These are phyloP conservation scores for Thielaviopsis ethacetica DNA, from an alignment of 2,329 filamentous ascomycete genomes.

Conservation along the genomic window DNA sequence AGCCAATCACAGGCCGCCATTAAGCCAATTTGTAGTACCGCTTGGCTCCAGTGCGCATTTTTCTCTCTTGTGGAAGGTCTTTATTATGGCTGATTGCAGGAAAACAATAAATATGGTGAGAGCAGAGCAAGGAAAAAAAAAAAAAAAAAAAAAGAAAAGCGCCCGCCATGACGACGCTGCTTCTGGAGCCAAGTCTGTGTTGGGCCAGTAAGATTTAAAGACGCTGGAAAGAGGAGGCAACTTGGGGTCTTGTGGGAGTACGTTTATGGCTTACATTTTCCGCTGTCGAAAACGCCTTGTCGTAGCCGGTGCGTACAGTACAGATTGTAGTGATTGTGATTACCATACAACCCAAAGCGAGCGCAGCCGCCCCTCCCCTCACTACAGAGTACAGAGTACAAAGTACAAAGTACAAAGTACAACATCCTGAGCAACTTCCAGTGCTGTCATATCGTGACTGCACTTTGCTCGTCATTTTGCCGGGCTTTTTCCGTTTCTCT, in stretches of 20 bases:
- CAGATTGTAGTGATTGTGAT: no score
- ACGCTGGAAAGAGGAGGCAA: not conserved
- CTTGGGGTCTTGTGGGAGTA: not conserved
- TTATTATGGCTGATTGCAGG: not conserved
- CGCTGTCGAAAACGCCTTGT: no score
- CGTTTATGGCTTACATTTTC: no score
- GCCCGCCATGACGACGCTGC: not conserved
- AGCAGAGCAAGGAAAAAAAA: no score
- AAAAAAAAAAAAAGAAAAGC: no score
- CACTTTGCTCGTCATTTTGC: not conserved
- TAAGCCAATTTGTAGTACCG: not conserved
- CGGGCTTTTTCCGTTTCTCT: not conserved
- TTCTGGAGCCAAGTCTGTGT: not conserved
- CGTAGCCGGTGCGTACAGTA: no score
- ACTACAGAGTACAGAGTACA: no score
- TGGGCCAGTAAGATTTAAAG: not conserved
- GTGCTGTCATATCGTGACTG: no score
- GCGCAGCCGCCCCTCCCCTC: no score
- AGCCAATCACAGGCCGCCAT: conserved; percentile 1
- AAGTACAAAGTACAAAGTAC: no score
- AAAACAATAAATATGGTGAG: not conserved
- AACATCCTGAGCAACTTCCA: no score
- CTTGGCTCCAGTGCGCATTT: not conserved
- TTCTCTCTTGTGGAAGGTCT: not conserved
- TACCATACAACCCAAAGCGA: no score